Base-by-base conservation (phyloP, 2,329 filamentous ascomycete species). In the Elsinoe arachidis region DNA sequence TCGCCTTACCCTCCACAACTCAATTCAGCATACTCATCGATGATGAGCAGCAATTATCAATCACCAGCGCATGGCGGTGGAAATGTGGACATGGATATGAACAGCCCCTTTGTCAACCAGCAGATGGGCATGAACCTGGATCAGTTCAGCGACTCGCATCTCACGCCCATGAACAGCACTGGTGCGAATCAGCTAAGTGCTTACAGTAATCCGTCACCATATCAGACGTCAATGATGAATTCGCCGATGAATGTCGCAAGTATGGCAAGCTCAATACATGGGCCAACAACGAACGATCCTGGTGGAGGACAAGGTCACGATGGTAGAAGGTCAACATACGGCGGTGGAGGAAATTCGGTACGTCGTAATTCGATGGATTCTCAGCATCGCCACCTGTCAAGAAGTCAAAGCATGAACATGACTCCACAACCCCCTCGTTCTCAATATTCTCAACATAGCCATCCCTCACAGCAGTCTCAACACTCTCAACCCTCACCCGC, bases 111-210 rank as follows among this genome's bases (percentile, higher is more conserved):
- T 60, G 59, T 69, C 17, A 68, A 72, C 35, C 66, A 67, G 38
- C 63, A 61, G 55, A 68, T 77, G 63, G 63, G 66, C 46, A 74
- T 78, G 70, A 61, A 69, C 12, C 69, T 77, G 61, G 74, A 77
- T 56, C 41, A 46, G 12, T 74, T 74, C 43, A 61, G 60, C 44
- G 66, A 69, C 35, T 64, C 69, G 63, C 66, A 67, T 21, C 62
- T 74, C 41, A 57, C 55, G 12, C 61, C 57, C 58, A 68, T 71
- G 66, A 68, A 71, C 65, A 62, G 64, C 5, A 63, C 61, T n/a
- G 71, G 70, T 47, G 66, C 71, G 62, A 68, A 67, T 58, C 61
- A 64, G 9, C 65, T 70, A 66, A 63, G 65, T 55, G 66, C 76
- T 63, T 77, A 74, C 63, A 65, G 64, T 41, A 69, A 68, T 49